Evolutionary conservation across 2,329 filamentous ascomycete species (phyloP).

Genomic region (Dactylellina sp.): DNA sequence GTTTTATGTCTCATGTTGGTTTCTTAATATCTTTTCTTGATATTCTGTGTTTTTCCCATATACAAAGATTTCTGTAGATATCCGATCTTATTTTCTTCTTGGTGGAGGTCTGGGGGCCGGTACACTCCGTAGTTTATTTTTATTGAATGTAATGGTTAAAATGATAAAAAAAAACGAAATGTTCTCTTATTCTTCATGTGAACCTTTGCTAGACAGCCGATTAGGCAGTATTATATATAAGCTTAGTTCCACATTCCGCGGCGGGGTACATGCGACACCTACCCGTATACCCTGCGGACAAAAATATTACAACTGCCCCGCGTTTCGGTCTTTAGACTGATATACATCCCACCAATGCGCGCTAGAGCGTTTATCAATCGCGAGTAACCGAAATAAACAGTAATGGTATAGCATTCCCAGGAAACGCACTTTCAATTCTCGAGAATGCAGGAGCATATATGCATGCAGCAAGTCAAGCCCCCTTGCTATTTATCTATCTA

Average conservation of each 20-base stretch:
- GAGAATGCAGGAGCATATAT: no score
- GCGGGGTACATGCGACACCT: no score
- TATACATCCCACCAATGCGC: neutral
- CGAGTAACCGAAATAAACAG: neutral
- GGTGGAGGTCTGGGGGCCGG: slow-evolving; percentile 4
- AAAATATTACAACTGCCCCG: neutral
- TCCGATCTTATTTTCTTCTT: slow-evolving; percentile 26
- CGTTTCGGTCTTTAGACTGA: no score
- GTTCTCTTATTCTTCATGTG: neutral
- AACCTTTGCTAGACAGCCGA: no score
- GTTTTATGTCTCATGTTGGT: slow-evolving; percentile 27
- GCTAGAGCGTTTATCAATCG: neutral
- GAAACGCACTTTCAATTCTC: neutral
- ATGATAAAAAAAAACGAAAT: slow-evolving; percentile 43
- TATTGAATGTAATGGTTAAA: slow-evolving; percentile 37
- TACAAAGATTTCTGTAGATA: slow-evolving; percentile 56
- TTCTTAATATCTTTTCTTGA: slow-evolving; percentile 13
- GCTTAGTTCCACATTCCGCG: no score
- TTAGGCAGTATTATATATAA: no score
- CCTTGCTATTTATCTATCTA: neutral
- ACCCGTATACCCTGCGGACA: neutral
- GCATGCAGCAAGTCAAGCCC: no score
- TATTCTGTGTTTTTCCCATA: slow-evolving; percentile 4
- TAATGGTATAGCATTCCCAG: neutral
- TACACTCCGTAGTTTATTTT: slow-evolving; percentile 32